A percentile compares a stretch with the other conserved stretches of the same genome.
Conservation (phyloP, 1,284 basidiomycete species). For the Lignosus rhinocerotis region DNA sequence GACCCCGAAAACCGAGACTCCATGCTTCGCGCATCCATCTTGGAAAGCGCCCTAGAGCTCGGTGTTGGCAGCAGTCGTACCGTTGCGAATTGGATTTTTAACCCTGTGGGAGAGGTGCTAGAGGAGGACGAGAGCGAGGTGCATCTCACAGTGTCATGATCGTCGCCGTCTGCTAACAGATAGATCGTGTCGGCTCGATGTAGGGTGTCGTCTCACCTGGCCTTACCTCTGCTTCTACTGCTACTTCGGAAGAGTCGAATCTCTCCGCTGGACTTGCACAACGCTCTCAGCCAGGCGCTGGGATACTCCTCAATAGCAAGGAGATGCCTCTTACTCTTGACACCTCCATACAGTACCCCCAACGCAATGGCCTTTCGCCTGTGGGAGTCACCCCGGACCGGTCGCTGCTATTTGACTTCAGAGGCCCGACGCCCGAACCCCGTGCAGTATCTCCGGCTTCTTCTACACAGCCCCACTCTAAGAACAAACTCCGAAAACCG, state of each 20-base stretch:
- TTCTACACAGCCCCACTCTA: conserved; percentile 17
- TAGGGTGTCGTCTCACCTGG: conserved; percentile 34
- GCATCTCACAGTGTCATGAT: conserved; percentile 10
- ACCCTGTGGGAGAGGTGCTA: conserved; percentile 51
- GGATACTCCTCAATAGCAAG: conserved; percentile 18
- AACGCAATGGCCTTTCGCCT: conserved; percentile 13
- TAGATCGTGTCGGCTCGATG: neutral
- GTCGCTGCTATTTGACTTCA: conserved; percentile 28
- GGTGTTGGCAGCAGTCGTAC: conserved; percentile 56
- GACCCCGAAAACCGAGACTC: conserved; percentile 46
- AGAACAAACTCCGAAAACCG: conserved; percentile 39
- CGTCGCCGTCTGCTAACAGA: conserved; percentile 1
- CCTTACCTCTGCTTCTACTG: conserved; percentile 37
- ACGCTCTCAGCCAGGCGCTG: conserved; percentile 29
- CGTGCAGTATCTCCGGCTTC: conserved; percentile 23
- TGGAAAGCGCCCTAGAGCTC: conserved; percentile 66
- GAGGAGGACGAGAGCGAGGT: conserved; percentile 46
- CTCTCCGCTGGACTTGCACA: conserved; percentile 24
- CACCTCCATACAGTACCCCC: conserved; percentile 17
- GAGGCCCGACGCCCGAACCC: conserved; percentile 24
- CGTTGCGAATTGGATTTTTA: conserved; percentile 70
- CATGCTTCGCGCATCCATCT: conserved; percentile 64
- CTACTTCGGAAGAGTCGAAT: conserved; percentile 38
- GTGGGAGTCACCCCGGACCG: conserved; percentile 16
- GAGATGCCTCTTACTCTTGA: conserved; percentile 11